Conservation (phyloP, 2,329 filamentous ascomycete genomes). For the Leptographium lundbergii region DNA sequence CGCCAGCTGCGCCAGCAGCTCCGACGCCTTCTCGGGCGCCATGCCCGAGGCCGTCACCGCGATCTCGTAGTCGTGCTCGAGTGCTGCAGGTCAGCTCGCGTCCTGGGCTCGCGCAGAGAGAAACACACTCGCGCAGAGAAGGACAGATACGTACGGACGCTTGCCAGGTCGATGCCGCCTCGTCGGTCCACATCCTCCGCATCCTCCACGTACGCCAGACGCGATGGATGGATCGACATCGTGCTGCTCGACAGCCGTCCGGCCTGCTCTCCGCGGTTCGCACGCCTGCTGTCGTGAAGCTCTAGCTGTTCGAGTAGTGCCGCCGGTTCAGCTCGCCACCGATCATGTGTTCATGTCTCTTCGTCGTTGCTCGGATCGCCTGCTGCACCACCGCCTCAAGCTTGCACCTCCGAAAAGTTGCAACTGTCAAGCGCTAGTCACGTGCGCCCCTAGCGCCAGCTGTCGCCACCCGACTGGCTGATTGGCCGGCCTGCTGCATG, state of each 20-base stretch:
- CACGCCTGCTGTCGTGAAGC: neutral
- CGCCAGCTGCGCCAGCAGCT: conserved; percentile 77
- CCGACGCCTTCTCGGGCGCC: conserved; percentile 69
- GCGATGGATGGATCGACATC: conserved; percentile 67
- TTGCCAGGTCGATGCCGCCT: conserved; percentile 26
- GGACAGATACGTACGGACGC: conserved; percentile 26
- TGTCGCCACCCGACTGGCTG: neutral
- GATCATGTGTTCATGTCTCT: too few species aligned
- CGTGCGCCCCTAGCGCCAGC: neutral
- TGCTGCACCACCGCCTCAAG: too few species aligned
- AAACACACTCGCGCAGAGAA: too few species aligned
- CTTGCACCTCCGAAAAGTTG: too few species aligned
- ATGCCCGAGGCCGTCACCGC: conserved; percentile 52
- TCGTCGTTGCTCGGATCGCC: too few species aligned
- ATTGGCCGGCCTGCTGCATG: neutral
- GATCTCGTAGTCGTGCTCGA: conserved; percentile 77
- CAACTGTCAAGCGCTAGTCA: too few species aligned
- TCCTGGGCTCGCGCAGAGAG: too few species aligned
- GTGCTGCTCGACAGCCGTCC: neutral
- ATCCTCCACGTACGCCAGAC: conserved; percentile 91
- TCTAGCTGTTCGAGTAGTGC: neutral
- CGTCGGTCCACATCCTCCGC: conserved; percentile 35
- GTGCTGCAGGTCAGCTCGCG: conserved; percentile 15
- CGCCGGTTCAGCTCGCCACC: neutral
- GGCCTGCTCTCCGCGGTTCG: neutral